Conservation (phyloP, 1,284 basidiomycete genomes). For the Cystobasidium slooffiae region DNA sequence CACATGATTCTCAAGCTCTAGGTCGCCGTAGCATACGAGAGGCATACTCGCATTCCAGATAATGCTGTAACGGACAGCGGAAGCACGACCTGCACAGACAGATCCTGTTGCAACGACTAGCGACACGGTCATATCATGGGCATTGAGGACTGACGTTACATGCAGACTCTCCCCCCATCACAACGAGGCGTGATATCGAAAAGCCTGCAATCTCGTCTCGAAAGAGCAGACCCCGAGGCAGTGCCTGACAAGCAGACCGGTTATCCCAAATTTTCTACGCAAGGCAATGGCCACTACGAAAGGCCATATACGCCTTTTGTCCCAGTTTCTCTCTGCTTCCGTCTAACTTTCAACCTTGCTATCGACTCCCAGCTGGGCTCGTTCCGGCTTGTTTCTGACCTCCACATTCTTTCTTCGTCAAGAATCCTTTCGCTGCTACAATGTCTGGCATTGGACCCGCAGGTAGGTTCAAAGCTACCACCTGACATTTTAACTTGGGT, state of each 20-base stretch:
- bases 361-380: no score
- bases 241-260: background rate
- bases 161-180: background rate
- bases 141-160: no score
- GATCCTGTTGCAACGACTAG: no score
- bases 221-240: background rate
- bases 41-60: no score
- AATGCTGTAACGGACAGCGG: no score
- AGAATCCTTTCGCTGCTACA: background rate
- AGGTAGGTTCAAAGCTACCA: constrained; percentile 1
- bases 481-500: background rate
- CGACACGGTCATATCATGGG: no score
- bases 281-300: background rate
- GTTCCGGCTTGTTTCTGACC: background rate
- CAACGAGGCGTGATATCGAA: background rate
- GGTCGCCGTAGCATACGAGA: no score
- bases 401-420: constrained; percentile 1
- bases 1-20: no score
- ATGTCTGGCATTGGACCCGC: constrained; percentile 39
- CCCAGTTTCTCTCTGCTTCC: no score
- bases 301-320: no score
- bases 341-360: no score
- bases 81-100: no score
- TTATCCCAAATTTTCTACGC: background rate
- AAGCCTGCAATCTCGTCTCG: background rate